Percentiles rank a stretch among this genome's conserved stretches.
Conservation (phyloP, 306 rosid species). For the Echinosophora koreensis region DNA sequence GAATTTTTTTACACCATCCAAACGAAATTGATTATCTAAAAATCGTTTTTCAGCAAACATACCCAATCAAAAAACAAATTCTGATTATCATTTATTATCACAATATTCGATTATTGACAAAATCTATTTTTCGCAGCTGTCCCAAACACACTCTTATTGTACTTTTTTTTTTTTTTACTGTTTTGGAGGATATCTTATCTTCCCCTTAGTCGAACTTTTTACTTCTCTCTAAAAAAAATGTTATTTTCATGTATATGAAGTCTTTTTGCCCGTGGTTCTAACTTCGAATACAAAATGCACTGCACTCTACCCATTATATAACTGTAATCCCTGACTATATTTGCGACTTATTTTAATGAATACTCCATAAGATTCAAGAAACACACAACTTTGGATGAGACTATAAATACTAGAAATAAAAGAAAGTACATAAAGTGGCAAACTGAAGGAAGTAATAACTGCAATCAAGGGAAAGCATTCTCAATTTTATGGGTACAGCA, state of each 20-base stretch:
- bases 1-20: no score
- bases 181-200: not conserved
- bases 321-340: not conserved
- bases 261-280: not conserved
- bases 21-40: no score
- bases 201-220: not conserved
- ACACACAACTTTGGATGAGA: not conserved
- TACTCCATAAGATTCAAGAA: not conserved
- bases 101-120: no score
- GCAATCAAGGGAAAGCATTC: slow-evolving; percentile 11
- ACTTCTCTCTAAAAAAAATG: not conserved
- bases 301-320: not conserved
- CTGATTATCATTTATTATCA: no score
- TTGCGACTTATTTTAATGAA: not conserved
- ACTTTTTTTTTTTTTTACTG: not conserved
- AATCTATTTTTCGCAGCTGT: no score
- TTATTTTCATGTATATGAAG: not conserved
- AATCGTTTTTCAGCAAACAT: no score
- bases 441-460: slow-evolving; percentile 1
- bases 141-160: not conserved
- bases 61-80: no score
- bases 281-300: not conserved
- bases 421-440: no score
- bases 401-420: not conserved
- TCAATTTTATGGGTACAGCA: slow-evolving; percentile 5